A percentile compares a stretch with the other conserved stretches of the same genome.
Evolutionary conservation across 2,329 filamentous ascomycete species (phyloP).

Genomic region (Drechslerella stenobrocha): DNA sequence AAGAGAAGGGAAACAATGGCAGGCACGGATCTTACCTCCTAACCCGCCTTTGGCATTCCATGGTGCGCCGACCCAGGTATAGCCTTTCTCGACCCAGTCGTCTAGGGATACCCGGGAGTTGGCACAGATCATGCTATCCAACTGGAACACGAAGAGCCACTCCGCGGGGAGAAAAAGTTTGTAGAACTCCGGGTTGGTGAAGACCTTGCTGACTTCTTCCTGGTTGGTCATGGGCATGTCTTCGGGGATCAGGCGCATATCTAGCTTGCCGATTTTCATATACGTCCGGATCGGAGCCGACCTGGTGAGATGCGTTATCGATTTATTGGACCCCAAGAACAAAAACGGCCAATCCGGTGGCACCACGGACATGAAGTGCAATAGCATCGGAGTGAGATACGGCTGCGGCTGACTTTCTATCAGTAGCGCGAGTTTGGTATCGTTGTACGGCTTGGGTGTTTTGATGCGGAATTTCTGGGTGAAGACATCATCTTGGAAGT

Average conservation of each 20-base stretch:
- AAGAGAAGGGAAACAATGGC: no score
- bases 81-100: constrained; percentile 61
- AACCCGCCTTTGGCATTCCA: constrained; percentile 29
- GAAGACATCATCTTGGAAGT: constrained; percentile 25
- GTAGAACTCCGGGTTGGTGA: constrained; percentile 62
- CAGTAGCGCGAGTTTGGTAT: constrained; percentile 61
- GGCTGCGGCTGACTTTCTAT: constrained; percentile 60
- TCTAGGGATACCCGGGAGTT: constrained; percentile 59
- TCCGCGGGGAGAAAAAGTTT: constrained; percentile 61
- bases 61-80: constrained; percentile 59
- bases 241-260: constrained; percentile 60
- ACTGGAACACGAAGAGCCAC: constrained; percentile 63
- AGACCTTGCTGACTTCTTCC: constrained; percentile 61
- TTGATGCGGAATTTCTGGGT: neutral
- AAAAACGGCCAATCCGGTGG: constrained; percentile 65
- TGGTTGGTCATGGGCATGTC: constrained; percentile 62
- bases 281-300: constrained; percentile 50
- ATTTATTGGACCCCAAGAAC: constrained; percentile 61
- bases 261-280: constrained; percentile 52
- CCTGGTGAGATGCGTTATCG: constrained; percentile 56
- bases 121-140: constrained; percentile 63
- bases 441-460: constrained; percentile 26
- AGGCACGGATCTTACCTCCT: no score
- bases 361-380: constrained; percentile 63
- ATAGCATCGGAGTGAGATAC: constrained; percentile 57